phyloP scores from a whole-genome alignment of 306 rosid genomes.

The Malus sylvestris region DNA sequence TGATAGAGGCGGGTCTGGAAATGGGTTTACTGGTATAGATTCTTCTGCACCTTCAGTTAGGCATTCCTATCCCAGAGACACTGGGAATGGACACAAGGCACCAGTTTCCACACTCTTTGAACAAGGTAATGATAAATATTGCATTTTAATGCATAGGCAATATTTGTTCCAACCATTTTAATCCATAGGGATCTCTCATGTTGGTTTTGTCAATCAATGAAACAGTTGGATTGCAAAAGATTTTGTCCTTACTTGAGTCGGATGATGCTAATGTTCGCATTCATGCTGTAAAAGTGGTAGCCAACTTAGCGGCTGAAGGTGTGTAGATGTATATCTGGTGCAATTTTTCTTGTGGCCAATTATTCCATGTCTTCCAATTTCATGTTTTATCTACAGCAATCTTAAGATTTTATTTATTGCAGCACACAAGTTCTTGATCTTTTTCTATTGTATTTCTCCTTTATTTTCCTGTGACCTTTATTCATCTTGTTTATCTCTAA shows the following conservation, averaged over 20 bases:
- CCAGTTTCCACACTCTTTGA: conserved; percentile 73
- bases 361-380: not conserved
- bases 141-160: not conserved
- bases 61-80: conserved; percentile 55
- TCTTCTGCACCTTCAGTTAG: conserved; percentile 55
- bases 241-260: conserved; percentile 85
- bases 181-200: conserved; percentile 14
- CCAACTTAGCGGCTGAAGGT: conserved; percentile 99
- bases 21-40: conserved; percentile 49
- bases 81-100: conserved; percentile 57
- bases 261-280: conserved; percentile 88
- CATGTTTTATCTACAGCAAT: not conserved
- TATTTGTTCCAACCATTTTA: conserved; percentile 7
- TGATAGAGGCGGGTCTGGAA: conserved; percentile 54
- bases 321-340: conserved; percentile 12
- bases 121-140: conserved; percentile 48
- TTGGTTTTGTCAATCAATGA: conserved; percentile 16
- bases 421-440: not conserved
- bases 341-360: not conserved
- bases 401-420: not conserved
- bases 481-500: not conserved
- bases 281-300: conserved; percentile 98
- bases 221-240: conserved; percentile 88
- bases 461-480: not conserved
- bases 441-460: not conserved